Evolutionary conservation across 257 asterid species (phyloP).

Genomic region (Fraxinus quadrangulata): DNA sequence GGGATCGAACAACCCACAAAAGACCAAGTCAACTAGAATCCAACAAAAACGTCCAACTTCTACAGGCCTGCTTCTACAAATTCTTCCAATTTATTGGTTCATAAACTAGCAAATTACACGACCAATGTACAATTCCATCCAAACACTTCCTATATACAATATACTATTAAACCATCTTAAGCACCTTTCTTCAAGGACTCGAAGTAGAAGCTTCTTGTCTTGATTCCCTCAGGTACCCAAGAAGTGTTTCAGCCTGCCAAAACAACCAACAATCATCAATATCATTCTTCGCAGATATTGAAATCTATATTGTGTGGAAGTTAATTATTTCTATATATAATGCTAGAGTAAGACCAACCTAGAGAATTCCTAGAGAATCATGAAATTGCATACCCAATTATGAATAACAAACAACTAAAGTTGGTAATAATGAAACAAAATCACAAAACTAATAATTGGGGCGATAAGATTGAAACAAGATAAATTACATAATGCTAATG

Average conservation of each 20-base stretch:
- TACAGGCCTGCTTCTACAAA: neutral
- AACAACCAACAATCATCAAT: neutral
- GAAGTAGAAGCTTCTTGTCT: slow-evolving; percentile 4
- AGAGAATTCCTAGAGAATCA: no score
- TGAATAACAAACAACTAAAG: neutral
- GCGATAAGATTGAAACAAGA: neutral
- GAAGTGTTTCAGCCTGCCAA: slow-evolving; percentile 14
- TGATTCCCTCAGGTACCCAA: slow-evolving; percentile 16
- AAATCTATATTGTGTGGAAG: no score
- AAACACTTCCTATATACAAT: neutral
- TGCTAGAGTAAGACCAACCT: no score
- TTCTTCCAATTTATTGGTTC: neutral
- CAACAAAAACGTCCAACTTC: neutral
- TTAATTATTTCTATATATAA: no score
- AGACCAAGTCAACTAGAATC: neutral
- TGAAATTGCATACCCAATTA: neutral
- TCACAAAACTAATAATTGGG: neutral
- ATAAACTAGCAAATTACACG: neutral
- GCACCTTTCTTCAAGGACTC: neutral
- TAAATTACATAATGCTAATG: neutral
- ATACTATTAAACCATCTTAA: neutral
- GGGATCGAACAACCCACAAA: neutral
- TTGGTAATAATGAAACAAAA: neutral
- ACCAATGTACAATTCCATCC: neutral
- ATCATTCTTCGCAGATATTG: neutral